Evolutionary conservation across 2,329 filamentous ascomycete genomes (phyloP), one percentile per base, ranked within the genome.

Genomic region (Ceratocystis destructans): DNA sequence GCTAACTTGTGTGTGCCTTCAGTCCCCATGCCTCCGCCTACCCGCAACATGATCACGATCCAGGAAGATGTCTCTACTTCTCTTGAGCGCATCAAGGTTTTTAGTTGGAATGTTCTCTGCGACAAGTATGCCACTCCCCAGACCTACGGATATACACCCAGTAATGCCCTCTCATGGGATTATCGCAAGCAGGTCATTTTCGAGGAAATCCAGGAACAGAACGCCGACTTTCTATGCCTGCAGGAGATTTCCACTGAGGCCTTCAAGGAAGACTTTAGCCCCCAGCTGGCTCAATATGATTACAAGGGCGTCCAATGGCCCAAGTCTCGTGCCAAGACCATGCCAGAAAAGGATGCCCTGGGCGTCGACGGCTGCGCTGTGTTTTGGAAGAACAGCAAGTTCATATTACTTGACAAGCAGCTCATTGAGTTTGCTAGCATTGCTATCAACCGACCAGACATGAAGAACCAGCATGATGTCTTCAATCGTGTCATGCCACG

Each of bases 401-500:
- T 88, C 76, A 89, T 96, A 68, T 78, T 96, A 68, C 83, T 99
- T 28, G 93, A 97, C 78, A 96, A 96, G 79, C 89, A 96, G 73
- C 79, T 96, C 69, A 87, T 99, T 72, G 91, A 96, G 75, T 96
- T 96, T 74, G 87, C 89, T 46, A 88, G 90, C 68, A 89, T 90
- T 66, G 93, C 93, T 70, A 96, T 99, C 76, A 94, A 95, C 73
- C 83, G 94, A 70, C 90, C 92, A 2, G 94, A 97, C 74, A 96
- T 96, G 85, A 97, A 97, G 78, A 90, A 92, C 66, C 90, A 96
- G 72, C 90, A 96, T 73, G 94, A 99, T 72, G 93, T 97, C 67
- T 97, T 96, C 82, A 99, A 99, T 75, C 88, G 94, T 33, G 88
- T 99, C 68, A 97, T 96, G 94, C 92, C 93, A 69, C 90, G 94